Conservation (phyloP, 139 green algal genomes). For the Haematococcus lacustris region DNA sequence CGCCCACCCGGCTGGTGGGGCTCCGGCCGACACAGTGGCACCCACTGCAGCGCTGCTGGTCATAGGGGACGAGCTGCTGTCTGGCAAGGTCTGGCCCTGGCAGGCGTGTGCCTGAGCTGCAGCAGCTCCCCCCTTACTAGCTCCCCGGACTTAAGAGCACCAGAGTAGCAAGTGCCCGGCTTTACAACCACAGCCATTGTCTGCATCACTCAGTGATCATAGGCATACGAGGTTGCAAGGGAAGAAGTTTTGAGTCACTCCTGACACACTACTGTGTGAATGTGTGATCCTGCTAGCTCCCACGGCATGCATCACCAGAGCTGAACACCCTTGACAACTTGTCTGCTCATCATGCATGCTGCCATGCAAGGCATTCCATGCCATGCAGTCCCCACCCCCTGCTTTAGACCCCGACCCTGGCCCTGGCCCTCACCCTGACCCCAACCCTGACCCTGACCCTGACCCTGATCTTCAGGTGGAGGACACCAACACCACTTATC, state of each 20-base stretch:
- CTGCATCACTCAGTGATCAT: neutral
- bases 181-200: neutral
- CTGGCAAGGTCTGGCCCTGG: conserved; percentile 51
- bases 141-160: neutral
- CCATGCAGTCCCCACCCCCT: conserved; percentile 27
- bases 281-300: neutral
- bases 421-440: no score
- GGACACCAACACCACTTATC: conserved; percentile 64
- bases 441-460: no score
- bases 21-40: no score
- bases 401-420: no score
- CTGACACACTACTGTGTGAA: neutral
- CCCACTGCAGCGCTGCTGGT: conserved; percentile 40
- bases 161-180: neutral
- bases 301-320: neutral
- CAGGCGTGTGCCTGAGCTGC: no score
- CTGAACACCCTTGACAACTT: neutral
- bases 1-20: no score
- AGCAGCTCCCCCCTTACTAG: no score
- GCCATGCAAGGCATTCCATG: neutral
- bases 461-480: no score
- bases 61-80: conserved; percentile 72
- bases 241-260: neutral
- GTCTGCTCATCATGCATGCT: neutral
- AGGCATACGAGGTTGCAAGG: neutral